Evolutionary conservation across 768 basidiomycete genomes (phyloP).

Genomic region (Mrakia gelida): DNA sequence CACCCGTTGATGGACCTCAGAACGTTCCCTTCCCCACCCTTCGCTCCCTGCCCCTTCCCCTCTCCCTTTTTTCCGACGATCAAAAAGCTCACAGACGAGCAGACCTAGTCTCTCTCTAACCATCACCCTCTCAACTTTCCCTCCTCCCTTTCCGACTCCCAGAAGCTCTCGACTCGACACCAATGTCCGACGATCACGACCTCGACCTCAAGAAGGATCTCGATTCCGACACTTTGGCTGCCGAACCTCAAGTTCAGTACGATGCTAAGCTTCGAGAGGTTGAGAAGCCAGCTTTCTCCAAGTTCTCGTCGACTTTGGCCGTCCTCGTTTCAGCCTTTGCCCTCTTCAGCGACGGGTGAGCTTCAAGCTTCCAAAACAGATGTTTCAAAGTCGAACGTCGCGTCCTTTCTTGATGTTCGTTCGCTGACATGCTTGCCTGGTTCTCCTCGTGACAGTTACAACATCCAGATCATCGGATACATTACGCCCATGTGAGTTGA

Average conservation of each 20-base stretch:
- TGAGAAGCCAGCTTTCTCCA: not conserved
- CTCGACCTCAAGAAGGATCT: not conserved
- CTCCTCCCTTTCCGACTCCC: too few relatives aligned
- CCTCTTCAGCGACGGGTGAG: not conserved
- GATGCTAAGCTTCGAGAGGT: not conserved
- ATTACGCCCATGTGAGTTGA: not conserved
- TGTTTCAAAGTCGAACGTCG: too few relatives aligned
- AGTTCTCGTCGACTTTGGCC: not conserved
- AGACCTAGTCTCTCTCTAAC: too few relatives aligned
- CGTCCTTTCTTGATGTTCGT: not conserved
- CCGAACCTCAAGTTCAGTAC: not conserved
- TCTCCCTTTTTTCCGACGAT: not conserved
- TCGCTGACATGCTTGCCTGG: not conserved
- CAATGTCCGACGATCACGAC: not conserved
- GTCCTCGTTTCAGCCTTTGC: not conserved
- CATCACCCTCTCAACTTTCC: too few relatives aligned
- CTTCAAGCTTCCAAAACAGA: too few relatives aligned
- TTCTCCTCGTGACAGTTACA: not conserved
- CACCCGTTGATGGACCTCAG: too few relatives aligned
- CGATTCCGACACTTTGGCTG: not conserved
- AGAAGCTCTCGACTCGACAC: not conserved
- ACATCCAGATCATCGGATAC: not conserved
- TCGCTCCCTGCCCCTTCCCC: not conserved
- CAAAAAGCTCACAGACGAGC: not conserved
- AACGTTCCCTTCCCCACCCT: too few relatives aligned